Evolutionary conservation across 352 stramenopile species (phyloP).

Genomic region (Globisporangium middletonii): DNA sequence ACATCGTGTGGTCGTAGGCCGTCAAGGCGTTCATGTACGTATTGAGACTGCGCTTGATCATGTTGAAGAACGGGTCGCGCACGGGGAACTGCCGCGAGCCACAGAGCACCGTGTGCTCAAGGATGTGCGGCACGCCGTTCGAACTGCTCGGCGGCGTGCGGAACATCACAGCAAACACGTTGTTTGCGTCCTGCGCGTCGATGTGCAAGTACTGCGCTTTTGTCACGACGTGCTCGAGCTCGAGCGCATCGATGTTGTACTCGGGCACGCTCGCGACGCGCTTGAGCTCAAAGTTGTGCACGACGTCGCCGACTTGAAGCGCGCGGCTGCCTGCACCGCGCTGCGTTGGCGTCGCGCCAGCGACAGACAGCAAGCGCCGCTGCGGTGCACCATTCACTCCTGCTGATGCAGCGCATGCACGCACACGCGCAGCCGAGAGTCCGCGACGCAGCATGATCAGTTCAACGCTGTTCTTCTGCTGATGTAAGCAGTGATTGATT

Average conservation of each 20-base stretch:
- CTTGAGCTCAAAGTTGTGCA: slow-evolving; percentile 73
- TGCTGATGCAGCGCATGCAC: background rate
- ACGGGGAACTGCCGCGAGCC: slow-evolving; percentile 95
- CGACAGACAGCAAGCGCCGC: slow-evolving; percentile 3
- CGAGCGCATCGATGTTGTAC: slow-evolving; percentile 74
- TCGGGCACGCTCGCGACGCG: slow-evolving; percentile 63
- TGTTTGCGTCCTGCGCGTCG: slow-evolving; percentile 79
- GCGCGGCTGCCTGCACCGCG: slow-evolving; percentile 52
- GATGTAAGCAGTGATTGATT: too few species aligned
- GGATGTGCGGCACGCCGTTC: slow-evolving; percentile 97
- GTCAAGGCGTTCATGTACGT: slow-evolving; percentile 99
- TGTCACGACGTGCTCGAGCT: slow-evolving; percentile 70
- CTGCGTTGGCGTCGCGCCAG: slow-evolving; percentile 1
- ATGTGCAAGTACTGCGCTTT: slow-evolving; percentile 78
- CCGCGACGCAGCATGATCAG: slow-evolving; percentile 8
- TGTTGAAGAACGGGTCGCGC: slow-evolving; percentile 99
- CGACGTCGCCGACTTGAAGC: slow-evolving; percentile 51
- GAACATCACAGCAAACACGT: slow-evolving; percentile 95
- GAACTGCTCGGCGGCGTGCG: slow-evolving; percentile 94
- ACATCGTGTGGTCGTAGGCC: slow-evolving; percentile 98
- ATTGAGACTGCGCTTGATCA: slow-evolving; percentile 97
- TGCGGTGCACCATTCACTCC: background rate
- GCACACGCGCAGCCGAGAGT: slow-evolving; percentile 4
- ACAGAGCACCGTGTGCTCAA: slow-evolving; percentile 95
- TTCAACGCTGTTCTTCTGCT: too few species aligned